Conservation (phyloP, 1,284 basidiomycete species). For the Ganoderma resinaceum region DNA sequence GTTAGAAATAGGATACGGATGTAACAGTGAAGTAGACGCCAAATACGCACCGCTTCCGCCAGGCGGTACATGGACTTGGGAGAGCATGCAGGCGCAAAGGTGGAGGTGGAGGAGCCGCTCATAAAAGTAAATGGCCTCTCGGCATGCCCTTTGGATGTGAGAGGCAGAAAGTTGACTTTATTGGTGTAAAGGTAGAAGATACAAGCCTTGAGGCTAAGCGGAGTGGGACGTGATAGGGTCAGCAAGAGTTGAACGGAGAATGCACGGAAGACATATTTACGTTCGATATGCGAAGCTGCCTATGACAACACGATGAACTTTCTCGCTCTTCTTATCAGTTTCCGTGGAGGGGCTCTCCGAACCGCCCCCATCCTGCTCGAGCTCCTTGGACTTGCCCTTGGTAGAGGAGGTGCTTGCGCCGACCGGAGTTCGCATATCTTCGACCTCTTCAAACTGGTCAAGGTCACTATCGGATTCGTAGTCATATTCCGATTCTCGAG, state of each 20-base stretch:
- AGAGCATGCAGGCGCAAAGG: conserved; percentile 32
- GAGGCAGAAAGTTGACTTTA: conserved; percentile 33
- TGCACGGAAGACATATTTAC: conserved; percentile 20
- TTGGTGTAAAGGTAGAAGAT: conserved; percentile 36
- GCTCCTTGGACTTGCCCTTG: conserved; percentile 13
- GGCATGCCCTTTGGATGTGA: conserved; percentile 24
- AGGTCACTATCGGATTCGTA: conserved; percentile 39
- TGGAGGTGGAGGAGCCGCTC: conserved; percentile 1
- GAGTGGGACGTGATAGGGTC: too few relatives aligned
- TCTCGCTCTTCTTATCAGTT: neutral
- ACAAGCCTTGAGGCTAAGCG: conserved; percentile 30
- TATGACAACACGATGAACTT: conserved; percentile 26
- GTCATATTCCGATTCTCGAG: conserved; percentile 31
- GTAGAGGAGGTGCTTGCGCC: neutral
- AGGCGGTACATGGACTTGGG: conserved; percentile 39
- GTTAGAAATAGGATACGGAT: neutral
- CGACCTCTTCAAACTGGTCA: conserved; percentile 30
- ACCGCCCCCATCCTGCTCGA: neutral
- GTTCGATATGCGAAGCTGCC: conserved; percentile 32
- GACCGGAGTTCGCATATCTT: neutral
- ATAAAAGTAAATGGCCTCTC: conserved; percentile 19
- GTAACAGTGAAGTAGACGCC: neutral
- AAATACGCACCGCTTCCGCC: conserved; percentile 32
- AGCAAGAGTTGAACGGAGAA: neutral
- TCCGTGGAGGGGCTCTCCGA: neutral